Conservation (phyloP, 2,329 filamentous ascomycete species). For the Pseudogymnoascus sp. region DNA sequence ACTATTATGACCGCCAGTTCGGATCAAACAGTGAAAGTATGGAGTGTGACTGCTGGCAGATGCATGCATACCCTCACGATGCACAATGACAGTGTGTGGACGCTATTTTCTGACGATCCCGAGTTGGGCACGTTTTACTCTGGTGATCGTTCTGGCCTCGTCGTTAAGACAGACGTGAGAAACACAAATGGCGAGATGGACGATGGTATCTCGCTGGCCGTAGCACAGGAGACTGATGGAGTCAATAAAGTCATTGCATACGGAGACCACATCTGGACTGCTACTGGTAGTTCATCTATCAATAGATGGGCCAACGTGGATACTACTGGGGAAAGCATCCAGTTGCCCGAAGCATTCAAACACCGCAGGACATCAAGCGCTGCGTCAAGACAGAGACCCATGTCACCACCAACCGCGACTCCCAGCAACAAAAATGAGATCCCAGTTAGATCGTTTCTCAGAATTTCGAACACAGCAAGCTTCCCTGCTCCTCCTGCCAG, state of each 20-base stretch:
- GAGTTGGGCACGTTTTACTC: slow-evolving; percentile 88
- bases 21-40: slow-evolving; percentile 95
- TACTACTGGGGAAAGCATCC: slow-evolving; percentile 64
- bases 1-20: slow-evolving; percentile 90
- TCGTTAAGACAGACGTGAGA: slow-evolving; percentile 93
- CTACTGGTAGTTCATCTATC: slow-evolving; percentile 65
- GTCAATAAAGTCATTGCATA: slow-evolving; percentile 56
- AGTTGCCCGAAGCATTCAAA: slow-evolving; percentile 48
- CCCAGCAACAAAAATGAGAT: slow-evolving; percentile 53
- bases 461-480: slow-evolving; percentile 73
- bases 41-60: slow-evolving; percentile 88
- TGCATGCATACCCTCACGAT: slow-evolving; percentile 98
- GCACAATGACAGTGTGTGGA: slow-evolving; percentile 98
- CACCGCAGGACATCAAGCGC: slow-evolving; percentile 41
- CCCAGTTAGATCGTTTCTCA: slow-evolving; percentile 66
- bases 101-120: slow-evolving; percentile 80
- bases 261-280: slow-evolving; percentile 56
- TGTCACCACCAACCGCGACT: slow-evolving; percentile 29
- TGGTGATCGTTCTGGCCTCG: slow-evolving; percentile 79
- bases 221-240: slow-evolving; percentile 84
- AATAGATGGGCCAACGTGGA: slow-evolving; percentile 74
- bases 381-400: slow-evolving; percentile 31
- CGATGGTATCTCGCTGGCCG: slow-evolving; percentile 80
- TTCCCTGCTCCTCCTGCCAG: slow-evolving; percentile 53
- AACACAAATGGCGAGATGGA: slow-evolving; percentile 65